Base-by-base conservation (phyloP, 371 early-diverging fungal genomes). In the Mucor lusitanicus region DNA sequence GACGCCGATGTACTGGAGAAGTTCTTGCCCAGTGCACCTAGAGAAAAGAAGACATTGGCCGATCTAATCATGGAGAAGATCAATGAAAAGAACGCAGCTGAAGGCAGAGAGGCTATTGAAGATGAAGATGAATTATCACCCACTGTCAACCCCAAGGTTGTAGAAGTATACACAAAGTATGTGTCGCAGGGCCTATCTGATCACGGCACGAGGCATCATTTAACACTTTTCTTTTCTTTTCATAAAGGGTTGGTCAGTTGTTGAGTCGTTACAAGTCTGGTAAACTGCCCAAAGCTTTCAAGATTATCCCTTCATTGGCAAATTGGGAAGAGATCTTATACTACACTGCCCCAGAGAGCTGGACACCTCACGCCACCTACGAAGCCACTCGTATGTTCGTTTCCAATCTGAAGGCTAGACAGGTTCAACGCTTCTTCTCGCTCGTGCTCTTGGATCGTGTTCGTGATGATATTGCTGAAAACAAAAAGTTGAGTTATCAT, bases 261-360 rank as follows among this genome's bases (percentile, higher is more conserved):
- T 78, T 99, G 58, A 88, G 90, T 61, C 90, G 97, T 27, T 98
- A 98, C 88, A 95, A 92, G 73, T 95, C 96, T 21, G 99, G 99
- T 40, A 93, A 92, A 73, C 84, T 98, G 61, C 99, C 99, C 67
- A 98, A 98, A 76, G 95, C 97, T 17, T 99, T 99, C 91, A 99
- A 99, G 84, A 95, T 99, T 67, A 95, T 98, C 59, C 98, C 99
- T 9, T 89, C 95, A 11, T 85, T 99, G 28, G 80, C 85, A 54
- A 95, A 98, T 84, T 99, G 99, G 99, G 97, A 97, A 77, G 96
- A 98, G 68, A 89, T 98, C 40, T 78, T 99, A 65, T 92, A 91
- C 72, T 77, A 96, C 30, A 99, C 99, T 2, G 83, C 83, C 28
- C 99, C 99, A 3, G 92, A 92, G 44, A 84, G 84, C 30, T 99